A percentile compares a stretch with the other conserved stretches of the same genome.
Evolutionary conservation across 495 filamentous ascomycete species (phyloP).

Genomic region (Aspergillus nanangensis): DNA sequence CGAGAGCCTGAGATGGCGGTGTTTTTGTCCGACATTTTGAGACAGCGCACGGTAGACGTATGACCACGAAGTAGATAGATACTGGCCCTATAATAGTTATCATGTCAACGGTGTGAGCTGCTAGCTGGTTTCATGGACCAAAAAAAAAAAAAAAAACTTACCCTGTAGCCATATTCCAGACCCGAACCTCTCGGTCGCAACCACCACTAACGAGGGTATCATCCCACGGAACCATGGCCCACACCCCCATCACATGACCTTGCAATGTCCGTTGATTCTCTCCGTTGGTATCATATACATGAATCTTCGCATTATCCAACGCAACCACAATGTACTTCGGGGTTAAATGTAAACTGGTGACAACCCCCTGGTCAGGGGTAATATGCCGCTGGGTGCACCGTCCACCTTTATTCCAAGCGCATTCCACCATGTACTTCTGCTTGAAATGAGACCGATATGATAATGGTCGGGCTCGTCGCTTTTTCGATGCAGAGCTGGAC

Average conservation of each 20-base stretch:
- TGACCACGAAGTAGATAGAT: slow-evolving; percentile 88
- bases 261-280: slow-evolving; percentile 82
- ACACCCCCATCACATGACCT: slow-evolving; percentile 98
- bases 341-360: slow-evolving; percentile 92
- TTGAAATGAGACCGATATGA: slow-evolving; percentile 97
- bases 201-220: slow-evolving; percentile 94
- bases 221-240: slow-evolving; percentile 99
- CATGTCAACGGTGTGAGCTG: neutral
- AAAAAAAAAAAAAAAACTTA: slow-evolving; percentile 38
- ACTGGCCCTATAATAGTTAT: slow-evolving; percentile 51
- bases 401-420: slow-evolving; percentile 91
- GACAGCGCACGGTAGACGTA: slow-evolving; percentile 91
- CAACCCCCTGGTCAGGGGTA: slow-evolving; percentile 91
- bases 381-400: slow-evolving; percentile 74
- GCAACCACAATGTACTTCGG: slow-evolving; percentile 96
- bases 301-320: slow-evolving; percentile 96
- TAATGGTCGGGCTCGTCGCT: slow-evolving; percentile 42
- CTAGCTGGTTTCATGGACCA: neutral
- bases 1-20: slow-evolving; percentile 95
- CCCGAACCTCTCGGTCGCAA: slow-evolving; percentile 92
- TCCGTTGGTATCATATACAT: slow-evolving; percentile 92
- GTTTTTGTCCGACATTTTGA: slow-evolving; percentile 93
- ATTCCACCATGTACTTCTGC: slow-evolving; percentile 93
- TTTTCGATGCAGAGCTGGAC: slow-evolving; percentile 24
- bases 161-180: slow-evolving; percentile 97